Base-by-base conservation (phyloP, 2,329 filamentous ascomycete genomes). In the Thielaviopsis populi region DNA sequence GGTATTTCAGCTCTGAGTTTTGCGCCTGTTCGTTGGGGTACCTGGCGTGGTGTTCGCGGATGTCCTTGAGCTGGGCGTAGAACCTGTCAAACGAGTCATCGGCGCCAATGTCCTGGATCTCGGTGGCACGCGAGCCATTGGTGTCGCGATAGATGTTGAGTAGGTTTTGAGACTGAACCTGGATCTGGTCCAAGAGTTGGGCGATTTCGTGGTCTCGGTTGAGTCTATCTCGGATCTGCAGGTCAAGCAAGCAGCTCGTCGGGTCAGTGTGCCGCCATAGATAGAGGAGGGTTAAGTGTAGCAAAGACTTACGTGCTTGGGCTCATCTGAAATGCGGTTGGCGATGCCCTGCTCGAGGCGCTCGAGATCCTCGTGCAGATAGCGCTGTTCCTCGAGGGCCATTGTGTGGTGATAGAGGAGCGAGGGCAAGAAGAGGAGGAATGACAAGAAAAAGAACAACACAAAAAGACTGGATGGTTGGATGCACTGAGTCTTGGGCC, bases 21-120 rank as follows among this genome's bases (percentile, higher is more conserved):
- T 99, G 94, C 59, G 95, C 89, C 37, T 89, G 90, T 72, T 96
- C 90, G 75, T 95, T 95, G 0, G 92, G 92, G 71, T 99, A 96
- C 69, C 87, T 84, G 66, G 86, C 83, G 74, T 99, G 91, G 72
- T 95, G 95, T 59, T 88, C 85, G 71, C 91, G 94, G 70, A 96
- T 87, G 30, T 86, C 83, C 65, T 83, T 79, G 17, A 95, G 77
- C 71, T 95, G 88, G 68, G 86, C 88, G 78, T 96, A 92, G 75
- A 99, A 99, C 68, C 91, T 86, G 53, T 91, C 88, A 72, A 96
- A 90, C 0, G 89, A 84, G 69, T 97, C 92, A 68, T 89, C 91
- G 0, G 85, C 87, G 41, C 88, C 87, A 64, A 97, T 87, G 50
- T 86, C 79, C 70, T 95, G 89, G 62, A 96, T 83, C 75, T 99